A percentile compares a stretch with the other conserved stretches of the same genome.
Evolutionary conservation across 305 asterid genomes (phyloP).

Genomic region (Lippia alba): DNA sequence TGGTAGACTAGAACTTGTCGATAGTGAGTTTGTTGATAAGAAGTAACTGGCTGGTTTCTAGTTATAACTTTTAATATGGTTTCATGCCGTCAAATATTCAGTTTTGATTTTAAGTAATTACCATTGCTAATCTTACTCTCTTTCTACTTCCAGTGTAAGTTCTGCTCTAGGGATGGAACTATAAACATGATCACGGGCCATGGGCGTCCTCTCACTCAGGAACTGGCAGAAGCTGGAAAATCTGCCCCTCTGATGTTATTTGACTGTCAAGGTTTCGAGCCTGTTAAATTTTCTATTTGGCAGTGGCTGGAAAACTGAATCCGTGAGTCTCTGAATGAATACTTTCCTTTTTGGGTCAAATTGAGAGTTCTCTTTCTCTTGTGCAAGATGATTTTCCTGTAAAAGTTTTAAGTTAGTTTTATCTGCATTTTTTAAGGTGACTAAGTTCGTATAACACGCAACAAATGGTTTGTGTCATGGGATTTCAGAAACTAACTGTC

Average conservation of each 20-base stretch:
- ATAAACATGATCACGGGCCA: slow-evolving; percentile 74
- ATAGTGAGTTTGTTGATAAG: not conserved
- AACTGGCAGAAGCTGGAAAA: slow-evolving; percentile 53
- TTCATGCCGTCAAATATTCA: slow-evolving; percentile 9
- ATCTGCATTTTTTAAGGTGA: not conserved
- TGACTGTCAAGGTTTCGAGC: slow-evolving; percentile 95
- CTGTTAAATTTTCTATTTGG: slow-evolving; percentile 77
- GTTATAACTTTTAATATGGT: slow-evolving; percentile 5
- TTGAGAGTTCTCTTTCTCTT: slow-evolving; percentile 4
- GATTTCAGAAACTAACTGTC: not conserved
- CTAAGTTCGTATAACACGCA: not conserved
- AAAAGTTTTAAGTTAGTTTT: not conserved
- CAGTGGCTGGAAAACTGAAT: slow-evolving; percentile 81
- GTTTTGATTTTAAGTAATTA: not conserved
- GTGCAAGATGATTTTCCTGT: not conserved
- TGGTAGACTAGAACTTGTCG: not conserved
- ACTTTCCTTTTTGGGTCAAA: not conserved
- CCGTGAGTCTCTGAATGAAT: slow-evolving; percentile 65
- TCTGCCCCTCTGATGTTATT: slow-evolving; percentile 77
- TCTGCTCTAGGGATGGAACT: slow-evolving; percentile 87
- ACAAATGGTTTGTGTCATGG: not conserved
- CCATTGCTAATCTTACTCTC: slow-evolving; percentile 21
- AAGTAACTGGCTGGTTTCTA: not conserved
- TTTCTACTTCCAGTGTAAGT: slow-evolving; percentile 71
- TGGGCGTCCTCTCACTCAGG: slow-evolving; percentile 75